phyloP scores from a whole-genome alignment of 2,329 filamentous ascomycete species.

The Clonostachys chloroleuca region DNA sequence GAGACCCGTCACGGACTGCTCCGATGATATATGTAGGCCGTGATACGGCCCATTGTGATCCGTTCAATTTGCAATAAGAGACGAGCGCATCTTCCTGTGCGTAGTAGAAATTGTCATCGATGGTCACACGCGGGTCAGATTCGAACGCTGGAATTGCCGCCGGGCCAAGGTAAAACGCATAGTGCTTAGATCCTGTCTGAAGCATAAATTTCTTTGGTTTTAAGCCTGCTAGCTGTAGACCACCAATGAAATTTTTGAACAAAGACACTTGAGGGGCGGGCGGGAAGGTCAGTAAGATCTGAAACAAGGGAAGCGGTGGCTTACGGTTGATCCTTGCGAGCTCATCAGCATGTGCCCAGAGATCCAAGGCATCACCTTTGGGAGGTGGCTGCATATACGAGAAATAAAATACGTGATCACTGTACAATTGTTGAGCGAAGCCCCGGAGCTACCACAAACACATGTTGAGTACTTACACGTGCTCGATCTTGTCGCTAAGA shows the following conservation, averaged over 20 bases:
- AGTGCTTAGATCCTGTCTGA: neutral
- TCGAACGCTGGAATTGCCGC: neutral
- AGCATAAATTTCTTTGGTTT: neutral
- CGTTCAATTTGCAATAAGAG: no score
- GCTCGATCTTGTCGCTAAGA: no score
- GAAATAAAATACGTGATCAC: no score
- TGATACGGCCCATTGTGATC: no score
- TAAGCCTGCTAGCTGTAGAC: neutral
- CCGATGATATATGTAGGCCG: neutral
- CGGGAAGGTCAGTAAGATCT: neutral
- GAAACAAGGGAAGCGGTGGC: neutral
- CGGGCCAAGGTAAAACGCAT: neutral
- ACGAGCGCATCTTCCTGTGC: neutral
- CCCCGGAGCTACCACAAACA: no score
- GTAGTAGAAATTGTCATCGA: neutral
- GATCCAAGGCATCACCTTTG: neutral
- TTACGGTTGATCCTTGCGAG: neutral
- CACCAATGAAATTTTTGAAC: neutral
- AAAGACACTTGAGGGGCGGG: neutral
- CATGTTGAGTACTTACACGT: no score
- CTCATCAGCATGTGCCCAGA: neutral
- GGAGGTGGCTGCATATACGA: no score
- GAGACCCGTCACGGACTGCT: neutral
- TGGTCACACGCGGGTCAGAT: neutral
- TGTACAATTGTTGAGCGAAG: no score